These are phyloP conservation scores for Senna siamea DNA, from an alignment of 306 rosid species.

Conservation along the genomic window DNA sequence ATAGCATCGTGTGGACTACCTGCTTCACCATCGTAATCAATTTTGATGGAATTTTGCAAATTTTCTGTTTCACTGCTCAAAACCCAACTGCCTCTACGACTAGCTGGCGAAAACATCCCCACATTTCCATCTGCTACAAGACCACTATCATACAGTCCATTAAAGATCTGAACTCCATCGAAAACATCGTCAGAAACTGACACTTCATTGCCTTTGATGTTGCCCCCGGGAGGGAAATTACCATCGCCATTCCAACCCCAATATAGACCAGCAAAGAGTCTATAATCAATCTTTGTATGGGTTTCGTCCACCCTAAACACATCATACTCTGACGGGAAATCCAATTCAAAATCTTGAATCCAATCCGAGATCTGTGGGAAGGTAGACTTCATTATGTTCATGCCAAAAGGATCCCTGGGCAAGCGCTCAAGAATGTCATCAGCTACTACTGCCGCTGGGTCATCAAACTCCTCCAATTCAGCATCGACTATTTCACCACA, in stretches of 20 bases:
- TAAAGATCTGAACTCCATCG: slow-evolving; percentile 39
- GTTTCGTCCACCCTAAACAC: slow-evolving; percentile 46
- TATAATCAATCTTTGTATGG: slow-evolving; percentile 33
- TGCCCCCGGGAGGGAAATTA: slow-evolving; percentile 38
- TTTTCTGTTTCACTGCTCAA: slow-evolving; percentile 36
- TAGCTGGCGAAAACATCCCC: slow-evolving; percentile 37
- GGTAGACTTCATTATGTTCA: slow-evolving; percentile 53
- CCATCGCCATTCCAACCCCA: slow-evolving; percentile 51
- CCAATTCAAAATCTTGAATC: slow-evolving; percentile 49
- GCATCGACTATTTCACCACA: slow-evolving; percentile 28
- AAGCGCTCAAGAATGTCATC: slow-evolving; percentile 62
- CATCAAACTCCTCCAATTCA: slow-evolving; percentile 40
- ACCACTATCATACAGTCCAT: slow-evolving; percentile 27
- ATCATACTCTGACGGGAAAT: slow-evolving; percentile 36
- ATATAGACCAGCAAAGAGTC: slow-evolving; percentile 50
- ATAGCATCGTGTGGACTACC: slow-evolving; percentile 67
- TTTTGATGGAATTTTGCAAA: slow-evolving; percentile 21
- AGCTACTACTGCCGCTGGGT: slow-evolving; percentile 20
- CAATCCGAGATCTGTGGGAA: slow-evolving; percentile 56
- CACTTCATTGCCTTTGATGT: slow-evolving; percentile 33
- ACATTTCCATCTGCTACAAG: slow-evolving; percentile 34
- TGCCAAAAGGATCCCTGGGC: slow-evolving; percentile 74
- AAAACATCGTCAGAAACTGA: slow-evolving; percentile 40
- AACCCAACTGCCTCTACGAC: slow-evolving; percentile 25
- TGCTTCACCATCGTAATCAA: slow-evolving; percentile 31